These are phyloP conservation scores for Suhomyces coccinellae DNA, from an alignment of 1,139 yeast species.

Conservation along the genomic window DNA sequence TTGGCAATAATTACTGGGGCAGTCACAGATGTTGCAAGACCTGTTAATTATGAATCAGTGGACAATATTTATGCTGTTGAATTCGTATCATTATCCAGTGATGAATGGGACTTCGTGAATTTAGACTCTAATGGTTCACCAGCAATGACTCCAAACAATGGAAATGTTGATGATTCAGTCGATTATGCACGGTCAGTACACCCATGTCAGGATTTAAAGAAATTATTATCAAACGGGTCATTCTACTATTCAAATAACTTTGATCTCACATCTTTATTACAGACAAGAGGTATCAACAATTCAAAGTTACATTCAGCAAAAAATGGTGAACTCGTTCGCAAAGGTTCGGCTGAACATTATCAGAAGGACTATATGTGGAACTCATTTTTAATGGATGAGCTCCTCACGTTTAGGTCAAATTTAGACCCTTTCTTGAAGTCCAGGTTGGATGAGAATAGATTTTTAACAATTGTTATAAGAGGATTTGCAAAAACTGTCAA, in stretches of 20 bases:
- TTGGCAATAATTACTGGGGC: constrained; percentile 79
- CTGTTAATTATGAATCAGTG: constrained; percentile 76
- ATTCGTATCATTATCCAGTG: constrained; percentile 70
- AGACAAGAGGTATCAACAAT: constrained; percentile 60
- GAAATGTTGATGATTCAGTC: constrained; percentile 20
- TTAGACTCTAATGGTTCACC: constrained; percentile 67
- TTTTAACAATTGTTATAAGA: constrained; percentile 86
- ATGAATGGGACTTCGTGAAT: constrained; percentile 78
- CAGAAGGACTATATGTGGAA: constrained; percentile 97
- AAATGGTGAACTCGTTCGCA: constrained; percentile 28
- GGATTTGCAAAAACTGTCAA: constrained; percentile 88
- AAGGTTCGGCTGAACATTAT: constrained; percentile 45
- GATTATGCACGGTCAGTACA: constrained; percentile 51
- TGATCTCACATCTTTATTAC: constrained; percentile 83
- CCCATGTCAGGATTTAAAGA: constrained; percentile 80
- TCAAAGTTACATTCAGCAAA: constrained; percentile 18
- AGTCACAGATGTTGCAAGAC: constrained; percentile 75
- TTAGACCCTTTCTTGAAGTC: constrained; percentile 59
- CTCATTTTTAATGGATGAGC: constrained; percentile 81
- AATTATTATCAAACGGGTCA: constrained; percentile 80
- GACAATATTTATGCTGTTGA: constrained; percentile 82
- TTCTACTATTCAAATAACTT: constrained; percentile 91
- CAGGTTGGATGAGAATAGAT: constrained; percentile 70
- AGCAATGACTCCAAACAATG: constrained; percentile 14
- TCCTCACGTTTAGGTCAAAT: constrained; percentile 71